These are phyloP conservation scores for Ophiocordyceps robertsii DNA, from an alignment of 2,329 filamentous ascomycete genomes.

Conservation along the genomic window DNA sequence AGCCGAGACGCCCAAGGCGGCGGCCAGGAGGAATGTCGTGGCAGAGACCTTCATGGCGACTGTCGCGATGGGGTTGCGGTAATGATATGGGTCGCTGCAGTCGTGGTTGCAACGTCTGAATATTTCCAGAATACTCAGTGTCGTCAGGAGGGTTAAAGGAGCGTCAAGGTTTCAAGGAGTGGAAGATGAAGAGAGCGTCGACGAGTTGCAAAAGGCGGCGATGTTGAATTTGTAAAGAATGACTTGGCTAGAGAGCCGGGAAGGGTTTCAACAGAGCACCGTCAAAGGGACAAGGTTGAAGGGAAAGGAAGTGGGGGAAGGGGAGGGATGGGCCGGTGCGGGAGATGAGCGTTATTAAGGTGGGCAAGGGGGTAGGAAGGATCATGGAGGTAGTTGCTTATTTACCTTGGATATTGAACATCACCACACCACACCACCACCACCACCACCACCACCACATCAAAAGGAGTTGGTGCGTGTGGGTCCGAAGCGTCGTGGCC, in stretches of 20 bases:
- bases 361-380: neutral
- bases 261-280: neutral
- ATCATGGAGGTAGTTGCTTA: neutral
- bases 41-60: slow-evolving; percentile 28
- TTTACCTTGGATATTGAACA: neutral
- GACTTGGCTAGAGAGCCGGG: neutral
- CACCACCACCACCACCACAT: too few species aligned
- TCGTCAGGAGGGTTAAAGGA: neutral
- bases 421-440: too few species aligned
- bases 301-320: neutral
- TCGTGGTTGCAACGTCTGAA: neutral
- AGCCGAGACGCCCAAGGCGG: slow-evolving; percentile 26
- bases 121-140: slow-evolving; percentile 5
- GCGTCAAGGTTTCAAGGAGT: neutral
- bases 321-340: too few species aligned
- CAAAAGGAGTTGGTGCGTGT: too few species aligned
- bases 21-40: slow-evolving; percentile 21
- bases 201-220: neutral
- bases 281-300: neutral
- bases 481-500: too few species aligned
- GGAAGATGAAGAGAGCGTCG: neutral
- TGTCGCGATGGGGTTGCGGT: neutral
- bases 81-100: neutral
- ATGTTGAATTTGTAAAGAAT: neutral
- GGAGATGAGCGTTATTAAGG: neutral